Evolutionary conservation across 805 yeast species (phyloP).

Genomic region (Starmerella etchellsii): DNA sequence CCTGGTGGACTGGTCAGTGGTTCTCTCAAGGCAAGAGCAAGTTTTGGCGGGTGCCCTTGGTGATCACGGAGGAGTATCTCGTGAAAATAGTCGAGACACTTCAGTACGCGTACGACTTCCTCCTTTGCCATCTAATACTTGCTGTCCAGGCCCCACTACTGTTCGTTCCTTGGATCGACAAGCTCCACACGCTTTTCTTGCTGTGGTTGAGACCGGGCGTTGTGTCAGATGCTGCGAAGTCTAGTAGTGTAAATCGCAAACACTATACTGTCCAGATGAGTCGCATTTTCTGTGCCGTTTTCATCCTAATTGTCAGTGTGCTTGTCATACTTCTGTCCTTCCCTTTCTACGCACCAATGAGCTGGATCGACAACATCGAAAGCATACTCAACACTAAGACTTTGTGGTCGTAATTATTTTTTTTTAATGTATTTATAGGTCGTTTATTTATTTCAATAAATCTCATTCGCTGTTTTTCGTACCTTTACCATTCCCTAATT

Average conservation of each 20-base stretch:
- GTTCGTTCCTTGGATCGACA: slow-evolving; percentile 67
- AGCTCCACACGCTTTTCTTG: slow-evolving; percentile 84
- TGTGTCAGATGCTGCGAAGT: slow-evolving; percentile 58
- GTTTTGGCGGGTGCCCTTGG: slow-evolving; percentile 35
- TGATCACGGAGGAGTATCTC: slow-evolving; percentile 66
- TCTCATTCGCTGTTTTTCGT: not conserved
- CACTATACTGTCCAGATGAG: slow-evolving; percentile 37
- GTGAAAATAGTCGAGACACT: slow-evolving; percentile 81
- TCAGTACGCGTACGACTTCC: slow-evolving; percentile 81
- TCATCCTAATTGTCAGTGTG: not conserved
- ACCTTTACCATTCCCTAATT: too few species aligned
- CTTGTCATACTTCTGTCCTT: slow-evolving; percentile 4
- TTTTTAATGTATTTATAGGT: too few species aligned
- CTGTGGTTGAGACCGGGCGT: slow-evolving; percentile 77
- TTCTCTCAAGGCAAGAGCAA: slow-evolving; percentile 65
- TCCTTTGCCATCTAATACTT: slow-evolving; percentile 68
- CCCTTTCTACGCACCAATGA: slow-evolving; percentile 3
- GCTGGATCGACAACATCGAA: not conserved
- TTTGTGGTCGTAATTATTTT: not conserved
- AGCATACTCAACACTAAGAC: not conserved
- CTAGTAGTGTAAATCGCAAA: slow-evolving; percentile 72
- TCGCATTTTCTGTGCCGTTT: slow-evolving; percentile 8
- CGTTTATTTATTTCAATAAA: too few species aligned
- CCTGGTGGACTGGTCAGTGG: slow-evolving; percentile 47
- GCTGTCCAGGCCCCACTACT: slow-evolving; percentile 73